phyloP scores from a whole-genome alignment of 495 filamentous ascomycete genomes.

The Penicillium tannophilum region DNA sequence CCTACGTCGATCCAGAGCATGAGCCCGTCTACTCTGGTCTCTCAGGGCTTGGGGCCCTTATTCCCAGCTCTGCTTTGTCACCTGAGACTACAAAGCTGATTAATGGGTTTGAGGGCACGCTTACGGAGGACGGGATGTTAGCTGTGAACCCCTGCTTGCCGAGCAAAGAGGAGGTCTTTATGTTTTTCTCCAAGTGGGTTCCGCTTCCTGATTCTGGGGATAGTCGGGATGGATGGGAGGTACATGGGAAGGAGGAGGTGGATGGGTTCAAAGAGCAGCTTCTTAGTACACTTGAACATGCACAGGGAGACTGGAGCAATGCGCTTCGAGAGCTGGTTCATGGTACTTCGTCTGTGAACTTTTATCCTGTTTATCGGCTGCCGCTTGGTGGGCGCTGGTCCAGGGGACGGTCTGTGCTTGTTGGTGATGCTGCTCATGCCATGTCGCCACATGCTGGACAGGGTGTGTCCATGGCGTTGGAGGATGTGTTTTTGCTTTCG shows the following conservation, averaged over 20 bases:
- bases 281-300: constrained; percentile 30
- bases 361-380: constrained; percentile 53
- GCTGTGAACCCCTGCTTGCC: constrained; percentile 41
- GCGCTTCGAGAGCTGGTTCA: constrained; percentile 42
- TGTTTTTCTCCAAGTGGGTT: constrained; percentile 32
- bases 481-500: constrained; percentile 45
- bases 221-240: constrained; percentile 43
- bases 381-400: constrained; percentile 47
- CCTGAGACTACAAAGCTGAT: constrained; percentile 9
- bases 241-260: constrained; percentile 39
- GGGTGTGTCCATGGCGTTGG: constrained; percentile 48
- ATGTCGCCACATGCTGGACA: constrained; percentile 49
- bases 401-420: constrained; percentile 34
- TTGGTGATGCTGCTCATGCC: constrained; percentile 49
- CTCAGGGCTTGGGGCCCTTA: constrained; percentile 45
- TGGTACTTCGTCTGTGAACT: constrained; percentile 41
- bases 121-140: constrained; percentile 52
- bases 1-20: constrained; percentile 31
- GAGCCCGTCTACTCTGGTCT: constrained; percentile 37
- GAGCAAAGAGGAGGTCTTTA: constrained; percentile 29
- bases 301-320: constrained; percentile 45
- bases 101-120: constrained; percentile 41
- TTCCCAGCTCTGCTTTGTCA: constrained; percentile 28
- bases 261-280: constrained; percentile 36
- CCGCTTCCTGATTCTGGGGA: constrained; percentile 31